Evolutionary conservation across 2,329 filamentous ascomycete species (phyloP).

Genomic region (Aciculosporium take): DNA sequence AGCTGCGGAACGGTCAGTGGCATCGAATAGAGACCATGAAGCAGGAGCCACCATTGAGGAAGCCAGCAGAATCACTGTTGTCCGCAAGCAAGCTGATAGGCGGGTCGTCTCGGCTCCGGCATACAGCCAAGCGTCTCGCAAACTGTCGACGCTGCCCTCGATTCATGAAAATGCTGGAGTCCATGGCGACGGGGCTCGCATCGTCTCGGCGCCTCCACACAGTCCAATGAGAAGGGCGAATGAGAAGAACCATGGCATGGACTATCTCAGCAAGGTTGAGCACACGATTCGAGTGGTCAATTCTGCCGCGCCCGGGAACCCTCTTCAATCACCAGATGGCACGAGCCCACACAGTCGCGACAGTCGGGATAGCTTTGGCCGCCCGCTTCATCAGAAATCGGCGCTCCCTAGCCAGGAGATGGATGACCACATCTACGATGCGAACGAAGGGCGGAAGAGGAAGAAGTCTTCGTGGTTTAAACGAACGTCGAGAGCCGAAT

Average conservation of each 20-base stretch:
- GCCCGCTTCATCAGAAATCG: slow-evolving; percentile 10
- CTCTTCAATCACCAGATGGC: slow-evolving; percentile 22
- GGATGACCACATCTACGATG: slow-evolving; percentile 9
- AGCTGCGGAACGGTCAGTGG: slow-evolving; percentile 12
- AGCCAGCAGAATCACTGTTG: slow-evolving; percentile 16
- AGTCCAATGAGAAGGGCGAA: slow-evolving; percentile 16
- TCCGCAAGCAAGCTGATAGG: slow-evolving; percentile 25
- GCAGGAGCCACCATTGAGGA: slow-evolving; percentile 11
- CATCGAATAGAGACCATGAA: slow-evolving; percentile 13
- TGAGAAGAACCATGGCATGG: slow-evolving; percentile 24
- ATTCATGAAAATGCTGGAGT: slow-evolving; percentile 29
- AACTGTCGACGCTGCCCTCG: slow-evolving; percentile 28
- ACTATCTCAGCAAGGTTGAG: slow-evolving; percentile 31
- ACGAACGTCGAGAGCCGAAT: slow-evolving; percentile 26
- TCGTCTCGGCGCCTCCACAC: slow-evolving; percentile 32
- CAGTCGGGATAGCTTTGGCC: slow-evolving; percentile 11
- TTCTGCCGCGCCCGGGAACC: slow-evolving; percentile 27
- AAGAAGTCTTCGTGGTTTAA: slow-evolving; percentile 40
- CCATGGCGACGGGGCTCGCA: slow-evolving; percentile 25
- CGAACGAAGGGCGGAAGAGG: slow-evolving; percentile 19
- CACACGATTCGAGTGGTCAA: slow-evolving; percentile 43
- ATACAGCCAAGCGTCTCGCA: slow-evolving; percentile 26
- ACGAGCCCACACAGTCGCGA: slow-evolving; percentile 29
- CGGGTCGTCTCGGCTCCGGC: slow-evolving; percentile 38
- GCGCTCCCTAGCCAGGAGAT: slow-evolving; percentile 8